Conservation (phyloP, 1,284 basidiomycete species). For the Phylloboletellus chloephorus region DNA sequence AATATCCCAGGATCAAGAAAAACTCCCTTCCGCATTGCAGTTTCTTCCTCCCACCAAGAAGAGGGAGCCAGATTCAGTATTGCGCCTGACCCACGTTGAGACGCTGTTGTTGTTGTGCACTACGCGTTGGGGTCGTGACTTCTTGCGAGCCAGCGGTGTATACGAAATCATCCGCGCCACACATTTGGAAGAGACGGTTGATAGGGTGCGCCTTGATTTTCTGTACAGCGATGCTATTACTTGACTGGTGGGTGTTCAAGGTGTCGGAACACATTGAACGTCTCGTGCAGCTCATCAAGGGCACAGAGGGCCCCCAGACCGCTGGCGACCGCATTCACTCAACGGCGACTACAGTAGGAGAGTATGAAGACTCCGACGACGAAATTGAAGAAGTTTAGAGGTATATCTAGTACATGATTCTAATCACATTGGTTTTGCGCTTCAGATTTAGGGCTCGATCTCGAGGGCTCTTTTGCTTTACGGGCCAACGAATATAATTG, state of each 20-base stretch:
- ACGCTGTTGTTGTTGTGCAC: constrained; percentile 86
- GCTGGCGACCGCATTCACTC: constrained; percentile 28
- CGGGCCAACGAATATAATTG: background rate
- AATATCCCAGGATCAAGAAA: constrained; percentile 74
- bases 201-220: constrained; percentile 51
- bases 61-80: constrained; percentile 74
- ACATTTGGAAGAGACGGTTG: constrained; percentile 78
- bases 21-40: constrained; percentile 79
- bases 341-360: constrained; percentile 20
- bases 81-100: constrained; percentile 86
- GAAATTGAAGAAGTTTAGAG: constrained; percentile 55
- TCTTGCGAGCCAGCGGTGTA: constrained; percentile 74
- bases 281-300: constrained; percentile 69
- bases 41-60: constrained; percentile 83
- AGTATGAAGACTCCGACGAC: constrained; percentile 36
- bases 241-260: constrained; percentile 29
- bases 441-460: constrained; percentile 3
- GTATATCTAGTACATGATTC: constrained; percentile 12
- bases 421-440: constrained; percentile 10
- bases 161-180: constrained; percentile 83
- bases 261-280: constrained; percentile 66
- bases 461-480: constrained; percentile 1
- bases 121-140: constrained; percentile 82
- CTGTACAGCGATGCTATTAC: constrained; percentile 5
- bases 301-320: constrained; percentile 58